Evolutionary conservation across 768 basidiomycete genomes (phyloP).

Genomic region (Russula sp.): DNA sequence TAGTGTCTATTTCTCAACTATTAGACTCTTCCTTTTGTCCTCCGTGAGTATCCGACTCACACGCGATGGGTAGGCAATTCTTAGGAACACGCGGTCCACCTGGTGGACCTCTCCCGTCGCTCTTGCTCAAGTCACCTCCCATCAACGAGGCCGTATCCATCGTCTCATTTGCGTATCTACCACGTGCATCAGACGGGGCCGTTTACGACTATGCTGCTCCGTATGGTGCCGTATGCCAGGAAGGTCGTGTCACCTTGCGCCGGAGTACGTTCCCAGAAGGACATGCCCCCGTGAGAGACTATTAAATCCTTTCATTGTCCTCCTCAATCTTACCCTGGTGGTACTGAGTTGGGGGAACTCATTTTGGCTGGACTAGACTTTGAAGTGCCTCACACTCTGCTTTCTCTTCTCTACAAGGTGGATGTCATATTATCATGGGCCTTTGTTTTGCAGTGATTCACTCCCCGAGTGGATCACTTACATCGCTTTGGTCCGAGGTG

Average conservation of each 20-base stretch:
- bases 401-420: constrained; percentile 47
- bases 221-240: constrained; percentile 86
- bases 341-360: constrained; percentile 87
- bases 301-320: constrained; percentile 10
- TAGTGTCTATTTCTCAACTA: no score
- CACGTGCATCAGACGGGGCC: constrained; percentile 49
- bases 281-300: no score
- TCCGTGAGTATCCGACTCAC: background rate
- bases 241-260: constrained; percentile 69
- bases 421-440: constrained; percentile 49
- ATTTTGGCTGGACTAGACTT: constrained; percentile 77
- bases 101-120: constrained; percentile 72
- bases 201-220: constrained; percentile 93
- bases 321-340: constrained; percentile 79
- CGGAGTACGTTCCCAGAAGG: constrained; percentile 62
- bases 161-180: constrained; percentile 63
- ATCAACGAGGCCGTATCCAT: constrained; percentile 44
- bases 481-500: constrained; percentile 45
- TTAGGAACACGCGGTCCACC: constrained; percentile 61
- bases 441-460: constrained; percentile 62
- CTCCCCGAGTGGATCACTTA: constrained; percentile 70
- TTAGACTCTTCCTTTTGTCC: no score
- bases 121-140: constrained; percentile 32
- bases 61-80: constrained; percentile 42
- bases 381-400: constrained; percentile 46